phyloP scores from a whole-genome alignment of 805 yeast species.

The Ogataea methanolica region DNA sequence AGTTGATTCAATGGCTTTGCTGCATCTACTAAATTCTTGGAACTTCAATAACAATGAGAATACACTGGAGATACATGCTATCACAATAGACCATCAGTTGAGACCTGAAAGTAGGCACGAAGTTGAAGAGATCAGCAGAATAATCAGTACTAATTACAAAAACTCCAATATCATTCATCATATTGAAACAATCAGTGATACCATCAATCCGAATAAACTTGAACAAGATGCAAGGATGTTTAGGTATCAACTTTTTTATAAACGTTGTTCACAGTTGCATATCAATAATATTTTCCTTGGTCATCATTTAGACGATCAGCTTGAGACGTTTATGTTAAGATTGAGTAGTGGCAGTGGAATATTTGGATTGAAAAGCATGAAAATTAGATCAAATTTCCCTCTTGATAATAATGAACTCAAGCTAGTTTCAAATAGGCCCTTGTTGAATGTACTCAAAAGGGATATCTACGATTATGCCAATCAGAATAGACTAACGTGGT shows the following conservation, averaged over 20 bases:
- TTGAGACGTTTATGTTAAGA: constrained; percentile 64
- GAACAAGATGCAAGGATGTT: constrained; percentile 58
- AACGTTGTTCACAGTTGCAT: constrained; percentile 33
- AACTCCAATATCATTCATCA: constrained; percentile 20
- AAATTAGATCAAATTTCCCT: constrained; percentile 7
- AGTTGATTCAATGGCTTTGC: constrained; percentile 71
- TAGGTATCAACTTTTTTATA: constrained; percentile 42
- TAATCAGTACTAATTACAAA: constrained; percentile 13
- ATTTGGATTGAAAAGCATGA: constrained; percentile 61
- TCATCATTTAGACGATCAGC: constrained; percentile 68
- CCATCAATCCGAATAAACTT: constrained; percentile 11
- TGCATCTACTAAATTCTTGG: constrained; percentile 39
- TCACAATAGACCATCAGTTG: constrained; percentile 63
- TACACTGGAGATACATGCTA: constrained; percentile 37
- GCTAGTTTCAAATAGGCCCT: constrained; percentile 42
- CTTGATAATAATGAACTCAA: constrained; percentile 11
- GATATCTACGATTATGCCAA: constrained; percentile 44
- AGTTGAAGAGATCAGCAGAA: constrained; percentile 35
- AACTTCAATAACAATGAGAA: not conserved
- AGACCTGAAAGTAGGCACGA: constrained; percentile 47
- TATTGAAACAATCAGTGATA: constrained; percentile 14
- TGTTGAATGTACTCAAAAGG: constrained; percentile 41
- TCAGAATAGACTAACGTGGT: constrained; percentile 45
- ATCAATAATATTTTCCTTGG: constrained; percentile 48
- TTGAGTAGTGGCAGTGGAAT: constrained; percentile 39